A percentile compares a stretch with the other conserved stretches of the same genome.
Conservation (phyloP, 1,139 yeast species). For the Chernovozyma sophiae-reginae region DNA sequence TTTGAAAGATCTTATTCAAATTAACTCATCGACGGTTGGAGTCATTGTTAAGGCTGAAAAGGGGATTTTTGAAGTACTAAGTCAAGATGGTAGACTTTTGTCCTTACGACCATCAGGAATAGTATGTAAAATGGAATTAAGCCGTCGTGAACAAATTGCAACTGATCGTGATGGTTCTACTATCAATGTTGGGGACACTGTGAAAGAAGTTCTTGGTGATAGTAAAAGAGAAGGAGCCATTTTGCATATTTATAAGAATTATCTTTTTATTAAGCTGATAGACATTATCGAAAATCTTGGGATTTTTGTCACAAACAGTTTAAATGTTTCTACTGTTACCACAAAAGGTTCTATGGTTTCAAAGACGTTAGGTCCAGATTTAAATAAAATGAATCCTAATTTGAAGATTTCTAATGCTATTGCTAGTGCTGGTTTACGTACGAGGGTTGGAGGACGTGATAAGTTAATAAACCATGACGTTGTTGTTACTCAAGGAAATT, state of each 20-base stretch:
- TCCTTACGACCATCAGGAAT: conserved; percentile 76
- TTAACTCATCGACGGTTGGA: conserved; percentile 84
- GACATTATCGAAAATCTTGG: conserved; percentile 84
- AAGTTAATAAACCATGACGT: conserved; percentile 78
- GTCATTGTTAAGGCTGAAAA: conserved; percentile 88
- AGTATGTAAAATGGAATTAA: conserved; percentile 62
- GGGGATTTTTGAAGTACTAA: conserved; percentile 75
- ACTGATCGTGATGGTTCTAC: conserved; percentile 86
- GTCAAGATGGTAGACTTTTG: conserved; percentile 76
- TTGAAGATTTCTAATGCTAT: conserved; percentile 36
- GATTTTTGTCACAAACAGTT: conserved; percentile 75
- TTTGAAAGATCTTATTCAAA: conserved; percentile 83
- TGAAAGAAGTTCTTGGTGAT: conserved; percentile 70
- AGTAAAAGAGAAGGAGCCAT: conserved; percentile 80
- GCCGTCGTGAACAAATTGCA: conserved; percentile 72
- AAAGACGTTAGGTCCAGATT: conserved; percentile 57
- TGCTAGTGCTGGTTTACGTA: conserved; percentile 54
- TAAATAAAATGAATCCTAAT: conserved; percentile 84
- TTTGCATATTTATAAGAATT: conserved; percentile 77
- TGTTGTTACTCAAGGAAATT: conserved; percentile 82
- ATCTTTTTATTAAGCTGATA: conserved; percentile 75
- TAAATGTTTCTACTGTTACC: conserved; percentile 77
- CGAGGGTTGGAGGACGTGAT: conserved; percentile 70
- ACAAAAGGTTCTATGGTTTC: conserved; percentile 70
- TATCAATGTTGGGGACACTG: conserved; percentile 85